These are phyloP conservation scores for Phaeosphaeriaceae sp. DNA, from an alignment of 2,329 filamentous ascomycete genomes.

Conservation along the genomic window DNA sequence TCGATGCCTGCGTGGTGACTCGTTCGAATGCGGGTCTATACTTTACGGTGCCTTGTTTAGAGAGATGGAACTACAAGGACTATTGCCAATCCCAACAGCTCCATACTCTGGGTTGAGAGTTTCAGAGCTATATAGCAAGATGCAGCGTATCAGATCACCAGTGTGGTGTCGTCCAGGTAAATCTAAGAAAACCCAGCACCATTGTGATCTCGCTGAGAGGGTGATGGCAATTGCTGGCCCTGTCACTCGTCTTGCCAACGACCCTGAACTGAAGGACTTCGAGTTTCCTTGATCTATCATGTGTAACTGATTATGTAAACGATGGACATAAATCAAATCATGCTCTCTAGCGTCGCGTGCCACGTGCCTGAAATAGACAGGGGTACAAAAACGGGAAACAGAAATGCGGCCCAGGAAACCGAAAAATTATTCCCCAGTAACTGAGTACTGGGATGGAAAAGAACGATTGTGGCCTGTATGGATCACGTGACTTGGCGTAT, in stretches of 20 bases:
- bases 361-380: too few species aligned
- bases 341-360: too few species aligned
- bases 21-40: conserved; percentile 17
- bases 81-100: conserved; percentile 8
- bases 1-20: conserved; percentile 6
- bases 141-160: conserved; percentile 8
- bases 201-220: not conserved
- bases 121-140: conserved; percentile 5
- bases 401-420: too few species aligned
- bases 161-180: not conserved
- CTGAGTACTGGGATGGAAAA: too few species aligned
- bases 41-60: conserved; percentile 15
- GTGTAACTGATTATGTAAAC: too few species aligned
- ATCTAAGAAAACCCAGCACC: not conserved
- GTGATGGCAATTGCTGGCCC: not conserved
- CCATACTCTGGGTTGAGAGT: conserved; percentile 7
- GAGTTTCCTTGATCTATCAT: not conserved
- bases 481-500: too few species aligned
- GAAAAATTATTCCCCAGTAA: too few species aligned
- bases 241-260: not conserved
- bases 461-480: too few species aligned
- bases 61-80: conserved; percentile 7
- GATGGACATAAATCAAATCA: too few species aligned
- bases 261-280: not conserved
- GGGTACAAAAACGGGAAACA: too few species aligned